A percentile compares a stretch with the other conserved stretches of the same genome.
Evolutionary conservation across 2,329 filamentous ascomycete genomes (phyloP).

Genomic region (Raffaelea arxii): DNA sequence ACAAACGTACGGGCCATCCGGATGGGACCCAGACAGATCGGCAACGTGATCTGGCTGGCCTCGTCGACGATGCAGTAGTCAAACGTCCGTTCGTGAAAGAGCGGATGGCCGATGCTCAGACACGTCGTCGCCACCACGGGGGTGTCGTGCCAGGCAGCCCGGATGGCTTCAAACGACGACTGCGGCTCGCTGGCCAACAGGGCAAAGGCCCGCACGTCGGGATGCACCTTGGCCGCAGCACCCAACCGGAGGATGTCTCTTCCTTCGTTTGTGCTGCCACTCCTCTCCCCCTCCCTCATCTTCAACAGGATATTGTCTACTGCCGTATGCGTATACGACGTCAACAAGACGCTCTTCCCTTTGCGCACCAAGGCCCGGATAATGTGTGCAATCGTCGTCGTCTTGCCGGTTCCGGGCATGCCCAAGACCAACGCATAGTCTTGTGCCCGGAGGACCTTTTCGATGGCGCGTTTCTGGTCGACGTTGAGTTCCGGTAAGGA

Average conservation of each 20-base stretch:
- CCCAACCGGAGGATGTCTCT: slow-evolving; percentile 87
- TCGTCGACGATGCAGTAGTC: slow-evolving; percentile 99
- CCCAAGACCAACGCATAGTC: slow-evolving; percentile 96
- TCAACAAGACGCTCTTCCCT: slow-evolving; percentile 84
- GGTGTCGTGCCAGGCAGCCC: slow-evolving; percentile 72
- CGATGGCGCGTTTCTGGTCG: slow-evolving; percentile 77
- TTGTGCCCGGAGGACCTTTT: slow-evolving; percentile 90
- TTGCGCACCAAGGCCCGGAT: slow-evolving; percentile 82
- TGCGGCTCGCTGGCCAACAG: slow-evolving; percentile 66
- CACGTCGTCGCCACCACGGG: slow-evolving; percentile 93
- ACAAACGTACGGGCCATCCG: slow-evolving; percentile 89
- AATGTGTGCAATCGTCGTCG: slow-evolving; percentile 95
- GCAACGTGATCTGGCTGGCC: slow-evolving; percentile 92
- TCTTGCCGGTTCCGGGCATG: slow-evolving; percentile 98
- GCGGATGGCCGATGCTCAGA: slow-evolving; percentile 76
- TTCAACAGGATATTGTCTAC: slow-evolving; percentile 98
- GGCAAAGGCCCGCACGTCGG: slow-evolving; percentile 77
- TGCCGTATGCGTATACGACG: slow-evolving; percentile 93
- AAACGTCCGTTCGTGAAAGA: slow-evolving; percentile 83
- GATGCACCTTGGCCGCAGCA: slow-evolving; percentile 74
- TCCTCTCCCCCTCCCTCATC: slow-evolving; percentile 45
- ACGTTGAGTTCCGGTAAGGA: slow-evolving; percentile 62
- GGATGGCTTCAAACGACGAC: slow-evolving; percentile 72
- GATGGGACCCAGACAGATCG: slow-evolving; percentile 88
- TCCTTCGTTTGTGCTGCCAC: slow-evolving; percentile 58